Evolutionary conservation across 148 eudicot genomes (phyloP).

Genomic region (Amaranthus palmeri): DNA sequence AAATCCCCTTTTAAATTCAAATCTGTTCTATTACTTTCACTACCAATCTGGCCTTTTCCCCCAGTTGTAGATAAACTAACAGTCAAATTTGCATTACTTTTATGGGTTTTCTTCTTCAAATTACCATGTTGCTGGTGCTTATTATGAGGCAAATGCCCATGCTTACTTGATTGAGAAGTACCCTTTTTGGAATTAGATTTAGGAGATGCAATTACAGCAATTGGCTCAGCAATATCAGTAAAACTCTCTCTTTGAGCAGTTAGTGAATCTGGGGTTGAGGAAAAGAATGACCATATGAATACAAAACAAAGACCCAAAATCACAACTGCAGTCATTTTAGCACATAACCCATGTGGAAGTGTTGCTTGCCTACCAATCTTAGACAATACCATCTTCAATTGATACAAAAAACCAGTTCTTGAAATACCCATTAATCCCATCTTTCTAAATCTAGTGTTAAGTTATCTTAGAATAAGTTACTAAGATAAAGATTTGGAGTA

Average conservation of each 20-base stretch:
- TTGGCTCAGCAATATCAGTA: slow-evolving; percentile 54
- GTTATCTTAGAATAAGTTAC: background rate
- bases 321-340: slow-evolving; percentile 63
- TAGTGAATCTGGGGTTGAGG: slow-evolving; percentile 56
- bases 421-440: slow-evolving; percentile 46
- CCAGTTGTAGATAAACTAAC: slow-evolving; percentile 8
- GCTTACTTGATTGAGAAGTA: slow-evolving; percentile 12
- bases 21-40: slow-evolving; percentile 1
- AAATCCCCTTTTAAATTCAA: background rate
- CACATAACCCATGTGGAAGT: slow-evolving; percentile 63
- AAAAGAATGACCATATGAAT: slow-evolving; percentile 72
- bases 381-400: slow-evolving; percentile 54
- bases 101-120: slow-evolving; percentile 18
- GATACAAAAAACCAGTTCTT: slow-evolving; percentile 39
- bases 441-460: background rate
- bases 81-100: slow-evolving; percentile 35
- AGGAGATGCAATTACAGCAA: slow-evolving; percentile 21
- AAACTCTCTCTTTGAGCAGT: slow-evolving; percentile 69
- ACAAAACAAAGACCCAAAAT: slow-evolving; percentile 80
- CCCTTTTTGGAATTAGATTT: background rate
- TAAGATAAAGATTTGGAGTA: background rate
- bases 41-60: slow-evolving; percentile 7
- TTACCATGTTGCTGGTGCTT: slow-evolving; percentile 11
- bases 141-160: slow-evolving; percentile 6
- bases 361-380: slow-evolving; percentile 52